Evolutionary conservation across 805 yeast species (phyloP).

Genomic region (Candida golubevii): DNA sequence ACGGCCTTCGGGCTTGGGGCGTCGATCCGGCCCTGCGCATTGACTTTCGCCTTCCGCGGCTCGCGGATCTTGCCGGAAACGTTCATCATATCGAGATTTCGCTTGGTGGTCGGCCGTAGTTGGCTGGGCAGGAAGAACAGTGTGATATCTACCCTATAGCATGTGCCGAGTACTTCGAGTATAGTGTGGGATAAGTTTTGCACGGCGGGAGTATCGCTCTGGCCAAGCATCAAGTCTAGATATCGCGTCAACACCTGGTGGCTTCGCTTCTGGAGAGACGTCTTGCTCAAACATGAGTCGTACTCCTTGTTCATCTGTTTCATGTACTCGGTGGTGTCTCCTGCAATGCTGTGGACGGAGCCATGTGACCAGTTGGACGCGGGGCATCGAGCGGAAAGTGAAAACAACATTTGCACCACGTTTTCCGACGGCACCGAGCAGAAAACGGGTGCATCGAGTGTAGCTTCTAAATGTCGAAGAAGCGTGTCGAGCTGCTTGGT

Average conservation of each 20-base stretch:
- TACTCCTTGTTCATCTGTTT: conserved; percentile 19
- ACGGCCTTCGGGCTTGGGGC: background rate
- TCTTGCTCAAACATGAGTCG: conserved; percentile 16
- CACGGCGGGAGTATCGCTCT: background rate
- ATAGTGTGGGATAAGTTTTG: conserved; percentile 3
- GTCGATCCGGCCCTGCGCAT: background rate
- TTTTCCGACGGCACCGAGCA: conserved; percentile 23
- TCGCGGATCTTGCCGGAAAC: background rate
- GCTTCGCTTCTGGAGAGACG: conserved; percentile 21
- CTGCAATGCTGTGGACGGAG: conserved; percentile 19
- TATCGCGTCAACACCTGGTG: conserved; percentile 13
- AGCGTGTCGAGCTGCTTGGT: conserved; percentile 27
- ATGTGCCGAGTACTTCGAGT: background rate
- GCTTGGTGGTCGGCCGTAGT: background rate
- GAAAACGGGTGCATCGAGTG: conserved; percentile 10
- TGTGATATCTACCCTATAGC: background rate
- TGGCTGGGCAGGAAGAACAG: background rate
- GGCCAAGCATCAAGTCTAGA: background rate
- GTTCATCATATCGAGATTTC: background rate
- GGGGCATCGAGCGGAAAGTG: conserved; percentile 29
- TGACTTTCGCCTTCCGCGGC: background rate
- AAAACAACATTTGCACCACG: conserved; percentile 27
- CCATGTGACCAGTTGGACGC: conserved; percentile 23
- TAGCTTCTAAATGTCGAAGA: conserved; percentile 23
- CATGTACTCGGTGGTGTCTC: conserved; percentile 20